Conservation (phyloP, 2,329 filamentous ascomycete species). For the Microsporum audouinii region DNA sequence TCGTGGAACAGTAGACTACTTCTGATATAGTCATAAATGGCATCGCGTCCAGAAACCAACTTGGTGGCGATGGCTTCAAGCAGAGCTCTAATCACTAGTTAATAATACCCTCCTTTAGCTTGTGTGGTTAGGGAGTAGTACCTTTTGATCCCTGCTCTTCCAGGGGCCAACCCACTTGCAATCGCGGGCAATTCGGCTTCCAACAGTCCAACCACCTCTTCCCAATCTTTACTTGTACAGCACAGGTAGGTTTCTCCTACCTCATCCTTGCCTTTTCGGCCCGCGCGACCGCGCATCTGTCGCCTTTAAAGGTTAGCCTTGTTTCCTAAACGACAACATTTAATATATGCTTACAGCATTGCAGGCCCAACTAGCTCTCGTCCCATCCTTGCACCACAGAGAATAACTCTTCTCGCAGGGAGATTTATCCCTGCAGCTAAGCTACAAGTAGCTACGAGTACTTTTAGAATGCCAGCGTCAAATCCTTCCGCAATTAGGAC, state of each 20-base stretch:
- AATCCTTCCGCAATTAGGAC: constrained; percentile 61
- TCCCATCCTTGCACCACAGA: constrained; percentile 65
- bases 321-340: not conserved
- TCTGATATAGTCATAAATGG: constrained; percentile 55
- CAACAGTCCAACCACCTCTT: constrained; percentile 58
- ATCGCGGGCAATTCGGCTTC: constrained; percentile 60
- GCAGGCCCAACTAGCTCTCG: constrained; percentile 64
- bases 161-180: constrained; percentile 55
- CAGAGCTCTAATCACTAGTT: constrained; percentile 44
- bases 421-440: constrained; percentile 76
- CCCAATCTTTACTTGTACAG: constrained; percentile 56
- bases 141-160: constrained; percentile 58
- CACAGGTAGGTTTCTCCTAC: constrained; percentile 68
- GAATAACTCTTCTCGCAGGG: constrained; percentile 58
- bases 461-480: constrained; percentile 54
- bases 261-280: constrained; percentile 66
- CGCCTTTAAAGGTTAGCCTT: constrained; percentile 35
- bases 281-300: constrained; percentile 69
- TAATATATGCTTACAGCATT: constrained; percentile 46
- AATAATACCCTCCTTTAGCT: not conserved
- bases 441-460: constrained; percentile 66
- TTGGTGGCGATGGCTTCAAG: constrained; percentile 59
- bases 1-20: constrained; percentile 56
- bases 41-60: constrained; percentile 53
- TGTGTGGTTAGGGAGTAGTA: constrained; percentile 21